phyloP scores from a whole-genome alignment of 345 rosid species.

The Salix koriyanagi region DNA sequence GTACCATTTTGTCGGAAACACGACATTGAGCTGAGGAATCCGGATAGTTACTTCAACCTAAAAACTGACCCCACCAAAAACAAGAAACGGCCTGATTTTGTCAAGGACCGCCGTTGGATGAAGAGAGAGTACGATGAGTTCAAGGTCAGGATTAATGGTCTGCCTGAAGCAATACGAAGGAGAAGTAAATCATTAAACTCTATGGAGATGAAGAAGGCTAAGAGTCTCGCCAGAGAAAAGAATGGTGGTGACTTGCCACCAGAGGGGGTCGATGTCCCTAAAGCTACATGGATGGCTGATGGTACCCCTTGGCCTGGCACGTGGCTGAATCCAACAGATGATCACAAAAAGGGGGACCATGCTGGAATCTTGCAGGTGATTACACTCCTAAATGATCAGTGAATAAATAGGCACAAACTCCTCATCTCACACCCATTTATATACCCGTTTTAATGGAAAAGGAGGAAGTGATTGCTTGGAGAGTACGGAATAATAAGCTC shows the following conservation, averaged over 20 bases:
- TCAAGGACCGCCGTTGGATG: slow-evolving; percentile 91
- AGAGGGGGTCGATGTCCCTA: slow-evolving; percentile 40
- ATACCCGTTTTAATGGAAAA: neutral
- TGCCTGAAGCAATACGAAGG: slow-evolving; percentile 68
- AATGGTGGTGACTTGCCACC: slow-evolving; percentile 49
- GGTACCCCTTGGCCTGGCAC: slow-evolving; percentile 99
- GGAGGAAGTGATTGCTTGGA: neutral
- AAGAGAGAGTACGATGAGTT: slow-evolving; percentile 95
- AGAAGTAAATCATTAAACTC: slow-evolving; percentile 56
- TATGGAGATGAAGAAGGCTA: slow-evolving; percentile 61
- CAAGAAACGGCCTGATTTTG: slow-evolving; percentile 80
- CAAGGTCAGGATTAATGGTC: slow-evolving; percentile 88
- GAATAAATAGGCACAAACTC: neutral
- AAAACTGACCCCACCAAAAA: slow-evolving; percentile 77
- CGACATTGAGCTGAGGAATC: slow-evolving; percentile 83
- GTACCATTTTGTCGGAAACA: slow-evolving; percentile 95
- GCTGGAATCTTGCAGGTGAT: slow-evolving; percentile 73
- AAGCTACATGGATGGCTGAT: slow-evolving; percentile 99
- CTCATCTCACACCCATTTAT: neutral
- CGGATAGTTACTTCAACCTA: slow-evolving; percentile 73
- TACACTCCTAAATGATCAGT: neutral
- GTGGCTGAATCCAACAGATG: slow-evolving; percentile 57
- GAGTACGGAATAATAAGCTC: neutral
- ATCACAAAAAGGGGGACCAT: slow-evolving; percentile 84
- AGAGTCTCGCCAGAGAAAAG: slow-evolving; percentile 46